Base-by-base conservation (phyloP, 352 stramenopile genomes). In the Pythium myriotylum region DNA sequence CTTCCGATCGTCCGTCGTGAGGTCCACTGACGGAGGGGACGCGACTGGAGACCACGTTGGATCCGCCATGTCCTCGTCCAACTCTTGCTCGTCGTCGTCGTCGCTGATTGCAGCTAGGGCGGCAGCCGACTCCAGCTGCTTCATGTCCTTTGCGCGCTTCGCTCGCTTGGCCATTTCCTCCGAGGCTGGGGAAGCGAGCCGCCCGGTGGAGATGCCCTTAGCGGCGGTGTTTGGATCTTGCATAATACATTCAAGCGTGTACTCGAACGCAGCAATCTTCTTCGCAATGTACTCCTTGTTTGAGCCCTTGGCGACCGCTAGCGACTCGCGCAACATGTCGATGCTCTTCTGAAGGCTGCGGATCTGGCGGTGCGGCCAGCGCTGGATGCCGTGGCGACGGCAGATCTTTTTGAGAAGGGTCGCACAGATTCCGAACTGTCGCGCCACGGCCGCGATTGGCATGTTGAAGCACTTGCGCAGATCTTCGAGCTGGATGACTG, bases 361-460 rank as follows among this genome's bases (percentile, higher is more conserved):
- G 68, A 94, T 92, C 68, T 94, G 85, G 20, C 83, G 83, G 59
- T 92, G 84, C 13, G 85, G 85, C 85, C 85, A 94, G 32, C 85
- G 79, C 56, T 91, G 83, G 64, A 94, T 94, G 41, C 83, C 83
- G 47, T 92, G 77, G 29, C 83, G 83, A 2, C 85, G 76, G 50
- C 85, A 94, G 55, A 91, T 91, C 67, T 92, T 92, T 72, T 94
- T 94, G 57, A 94, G 70, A 26, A 92, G 61, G 29, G 85, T 94
- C n/a, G 81, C 84, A 57, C 85, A 94, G 69, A 94, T 92, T 41
- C 85, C 85, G 62, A 94, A 92, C 62, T 91, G 86, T 49, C 80
- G 82, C 32, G 83, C 83, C 32, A 94, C 85, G 0, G 77, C 77
- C 3, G 83, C 83, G 61, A 94, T 89, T 58, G 85, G 85, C 80